Base-by-base conservation (phyloP, 1,284 basidiomycete genomes). In the Leccinum colubrinum region DNA sequence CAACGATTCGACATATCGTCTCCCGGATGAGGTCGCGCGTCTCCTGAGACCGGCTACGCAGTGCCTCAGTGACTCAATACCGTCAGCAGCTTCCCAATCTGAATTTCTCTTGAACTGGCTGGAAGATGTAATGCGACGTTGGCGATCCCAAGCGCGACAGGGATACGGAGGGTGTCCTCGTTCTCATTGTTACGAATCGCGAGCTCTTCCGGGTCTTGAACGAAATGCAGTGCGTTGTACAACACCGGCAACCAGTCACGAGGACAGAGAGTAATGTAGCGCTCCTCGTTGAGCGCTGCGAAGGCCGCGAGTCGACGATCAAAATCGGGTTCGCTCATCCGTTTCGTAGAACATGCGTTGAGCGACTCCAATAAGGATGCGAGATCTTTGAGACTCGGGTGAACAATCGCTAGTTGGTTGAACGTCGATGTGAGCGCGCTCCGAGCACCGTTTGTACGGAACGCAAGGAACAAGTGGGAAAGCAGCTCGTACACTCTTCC, bases 251-350 rank as follows among this genome's bases (percentile, higher is more conserved):
- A 76, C 97, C 97, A 99, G 55, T 94, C 85, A 1, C 74, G 73
- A 14, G 79, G 68, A 0, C 84, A 79, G 3, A 94, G 71, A 0
- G 78, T 73, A 55, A 70, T 62, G 71, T 87, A 84, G 5, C 82
- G 64, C 0, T 76, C 77, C 58, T 91, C 90, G 74, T 94, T 97
- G 58, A 99, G 78, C 9, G 72, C 74, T 3, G 86, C 82, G 74
- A 95, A 98, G 0, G 94, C 95, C 1, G 77, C 74, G 14, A 99
- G 80, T 3, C 97, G 90, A 53, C 85, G 83, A 65, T 98, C 94
- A 69, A 98, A 98, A 74, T 99, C 94, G 1, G 95, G 93, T 73
- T 99, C 95, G 59, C 97, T 95, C 43, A 97, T 76, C 14, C 94
- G 84, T 67, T 86, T 90, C 1, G 75, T 77, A 1, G 94, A 96